These are phyloP conservation scores for Beauveria asiatica DNA, from an alignment of 2,329 filamentous ascomycete genomes.

Conservation along the genomic window DNA sequence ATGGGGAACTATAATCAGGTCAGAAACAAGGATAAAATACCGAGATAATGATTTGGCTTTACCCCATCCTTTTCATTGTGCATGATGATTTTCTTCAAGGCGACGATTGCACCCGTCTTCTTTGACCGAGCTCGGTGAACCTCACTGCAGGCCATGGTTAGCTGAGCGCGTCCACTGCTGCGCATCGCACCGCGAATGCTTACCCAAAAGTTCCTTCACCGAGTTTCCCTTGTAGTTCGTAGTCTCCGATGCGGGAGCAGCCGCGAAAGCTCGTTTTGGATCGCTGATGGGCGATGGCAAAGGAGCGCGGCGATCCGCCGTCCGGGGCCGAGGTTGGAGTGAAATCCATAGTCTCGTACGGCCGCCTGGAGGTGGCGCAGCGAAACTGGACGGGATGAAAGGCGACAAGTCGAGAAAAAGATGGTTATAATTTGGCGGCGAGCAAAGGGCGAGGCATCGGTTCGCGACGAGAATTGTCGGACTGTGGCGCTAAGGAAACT, in stretches of 20 bases:
- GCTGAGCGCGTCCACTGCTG: constrained; percentile 11
- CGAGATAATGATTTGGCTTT: constrained; percentile 17
- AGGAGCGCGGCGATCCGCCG: constrained; percentile 45
- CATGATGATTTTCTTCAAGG: constrained; percentile 98
- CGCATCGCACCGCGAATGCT: constrained; percentile 18
- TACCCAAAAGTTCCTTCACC: constrained; percentile 94
- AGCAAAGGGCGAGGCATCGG: not conserved
- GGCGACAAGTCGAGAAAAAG: not conserved
- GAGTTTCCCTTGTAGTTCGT: constrained; percentile 73
- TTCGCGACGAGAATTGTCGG: not conserved
- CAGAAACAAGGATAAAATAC: constrained; percentile 13
- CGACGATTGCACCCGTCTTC: constrained; percentile 66
- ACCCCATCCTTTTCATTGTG: constrained; percentile 97
- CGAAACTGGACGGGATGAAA: not conserved
- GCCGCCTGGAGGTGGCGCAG: not conserved
- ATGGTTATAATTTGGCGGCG: not conserved
- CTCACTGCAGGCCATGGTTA: constrained; percentile 44
- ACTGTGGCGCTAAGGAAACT: not conserved
- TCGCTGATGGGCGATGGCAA: constrained; percentile 48
- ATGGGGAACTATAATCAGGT: constrained; percentile 69
- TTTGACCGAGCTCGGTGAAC: constrained; percentile 82
- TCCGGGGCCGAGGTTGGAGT: constrained; percentile 23
- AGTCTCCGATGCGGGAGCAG: constrained; percentile 75
- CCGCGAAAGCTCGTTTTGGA: constrained; percentile 61
- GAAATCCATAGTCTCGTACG: constrained; percentile 21